Evolutionary conservation across 106 monocot species (phyloP), one percentile per base, ranked within the genome.

Genomic region (Phalaenopsis equestris): DNA sequence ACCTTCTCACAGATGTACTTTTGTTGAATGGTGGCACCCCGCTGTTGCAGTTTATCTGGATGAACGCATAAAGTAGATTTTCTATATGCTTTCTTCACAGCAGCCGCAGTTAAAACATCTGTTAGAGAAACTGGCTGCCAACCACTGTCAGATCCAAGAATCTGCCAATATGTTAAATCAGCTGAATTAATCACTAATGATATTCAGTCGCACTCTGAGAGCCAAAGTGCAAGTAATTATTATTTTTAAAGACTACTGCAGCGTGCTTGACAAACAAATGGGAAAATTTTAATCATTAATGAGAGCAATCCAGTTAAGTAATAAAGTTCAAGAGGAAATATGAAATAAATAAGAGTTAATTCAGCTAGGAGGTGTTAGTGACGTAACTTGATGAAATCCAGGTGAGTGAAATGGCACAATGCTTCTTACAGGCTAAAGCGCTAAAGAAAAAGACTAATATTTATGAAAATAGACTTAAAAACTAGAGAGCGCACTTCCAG

Each of bases 1-100:
- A 98, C 98, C 76, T 98, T 98, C 82, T 98, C 98, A 78, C 92
- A 94, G 19, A 98, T 89, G 76, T 98, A 94, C 84, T 98, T 94
- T 56, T 98, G 90, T 56, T 90, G 94, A 79, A 94, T 94, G 80
- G 83, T 88, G 46, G 98, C 98, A 80, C 94, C 91, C 73, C 92
- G 88, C 83, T 98, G 98, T 83, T 98, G 98, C 85, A 98, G 47
- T 67, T 98, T 98, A 55, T 98, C 98, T 45, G 98, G 98, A 83
- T 98, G 98, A 56, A 98, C 98, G 86, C 85, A 98, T 41, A 98
- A 90, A 17, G 98, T 94, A 52, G 97, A 92, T 81, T 89, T 97
- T 81, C 92, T 90, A 56, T 97, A 97, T 58, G 92, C 94, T 77
- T 87, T 93, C 84, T 94, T 97, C 39, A 87, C 94, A 86, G 87